Evolutionary conservation across 1,139 yeast species (phyloP), one percentile per base, ranked within the genome.

Genomic region (Hyphopichia khmerensis): DNA sequence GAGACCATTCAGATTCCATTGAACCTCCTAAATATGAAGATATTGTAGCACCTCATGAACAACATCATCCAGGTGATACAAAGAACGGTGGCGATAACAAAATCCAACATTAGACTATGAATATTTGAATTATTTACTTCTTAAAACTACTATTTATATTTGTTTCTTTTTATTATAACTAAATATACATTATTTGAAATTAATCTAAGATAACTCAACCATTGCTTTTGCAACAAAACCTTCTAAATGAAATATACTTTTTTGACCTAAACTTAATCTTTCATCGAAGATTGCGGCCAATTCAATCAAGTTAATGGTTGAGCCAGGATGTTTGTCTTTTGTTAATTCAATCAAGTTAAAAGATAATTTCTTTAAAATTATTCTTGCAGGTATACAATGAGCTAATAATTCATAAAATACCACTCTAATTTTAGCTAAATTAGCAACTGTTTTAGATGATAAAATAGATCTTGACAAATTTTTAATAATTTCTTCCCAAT

Each of bases 221-320:
- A 93, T 93, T 2, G 82, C 80, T 57, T 80, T 85, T 1, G 98
- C 97, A 15, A 87, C 80, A 60, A 89, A 93, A 1, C 98, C 99
- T 65, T 93, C 99, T 45, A 93, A 69, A 62, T 93, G 99, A 64
- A 89, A 93, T 14, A 93, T 93, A 36, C 93, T 87, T 62, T 93
- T 93, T 49, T 79, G 79, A 1, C 99, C 99, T 47, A 87, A 70
- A 48, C 93, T 80, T 47, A 93, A 72, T 44, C 99, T 78, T 57
- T 93, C 97, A 57, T 93, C 98, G 61, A 85, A 93, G 4, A 73
- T 59, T 2, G 96, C 79, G 1, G 89, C 91, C 24, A 82, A 67
- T 13, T 78, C 78, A n/a, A 88, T 80, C 39, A 93, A 70, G 14
- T 70, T 14, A 17, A 38, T 24, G 13, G 35, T 33, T 2, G 33